A percentile compares a stretch with the other conserved stretches of the same genome.
Conservation (phyloP, 305 asterid species). For the Fraxinus latifolia region DNA sequence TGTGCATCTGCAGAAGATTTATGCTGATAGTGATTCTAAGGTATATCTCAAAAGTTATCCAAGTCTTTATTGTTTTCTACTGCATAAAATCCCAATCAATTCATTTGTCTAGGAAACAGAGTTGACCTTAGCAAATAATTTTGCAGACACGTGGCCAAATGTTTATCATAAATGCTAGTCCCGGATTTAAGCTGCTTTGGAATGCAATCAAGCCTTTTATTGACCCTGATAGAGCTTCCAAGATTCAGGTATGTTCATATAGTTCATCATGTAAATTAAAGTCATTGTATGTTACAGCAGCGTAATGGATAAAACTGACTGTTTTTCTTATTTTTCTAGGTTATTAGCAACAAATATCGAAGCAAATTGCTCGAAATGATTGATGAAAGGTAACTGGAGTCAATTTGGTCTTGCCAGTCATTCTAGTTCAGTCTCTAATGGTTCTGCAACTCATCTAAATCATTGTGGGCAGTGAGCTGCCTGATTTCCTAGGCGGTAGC, state of each 20-base stretch:
- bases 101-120: neutral
- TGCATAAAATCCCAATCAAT: neutral
- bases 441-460: neutral
- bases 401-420: neutral
- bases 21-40: conserved; percentile 43
- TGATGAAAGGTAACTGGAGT: conserved; percentile 35
- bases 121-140: neutral
- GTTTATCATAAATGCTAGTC: conserved; percentile 53
- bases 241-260: conserved; percentile 41
- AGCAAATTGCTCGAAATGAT: conserved; percentile 50
- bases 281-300: neutral
- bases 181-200: conserved; percentile 56
- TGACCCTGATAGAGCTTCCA: conserved; percentile 42
- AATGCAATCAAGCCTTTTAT: conserved; percentile 50
- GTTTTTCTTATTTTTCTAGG: conserved; percentile 26
- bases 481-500: conserved; percentile 45
- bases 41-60: conserved; percentile 24
- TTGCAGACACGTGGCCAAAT: conserved; percentile 48
- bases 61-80: neutral
- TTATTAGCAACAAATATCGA: conserved; percentile 41
- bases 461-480: conserved; percentile 37
- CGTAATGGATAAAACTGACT: neutral
- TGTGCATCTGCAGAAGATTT: conserved; percentile 47
- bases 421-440: conserved; percentile 1
- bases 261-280: neutral